Percentiles rank a stretch among this genome's conserved stretches.
Conservation (phyloP, 306 rosid species). For the Casuarina cunninghamiana region DNA sequence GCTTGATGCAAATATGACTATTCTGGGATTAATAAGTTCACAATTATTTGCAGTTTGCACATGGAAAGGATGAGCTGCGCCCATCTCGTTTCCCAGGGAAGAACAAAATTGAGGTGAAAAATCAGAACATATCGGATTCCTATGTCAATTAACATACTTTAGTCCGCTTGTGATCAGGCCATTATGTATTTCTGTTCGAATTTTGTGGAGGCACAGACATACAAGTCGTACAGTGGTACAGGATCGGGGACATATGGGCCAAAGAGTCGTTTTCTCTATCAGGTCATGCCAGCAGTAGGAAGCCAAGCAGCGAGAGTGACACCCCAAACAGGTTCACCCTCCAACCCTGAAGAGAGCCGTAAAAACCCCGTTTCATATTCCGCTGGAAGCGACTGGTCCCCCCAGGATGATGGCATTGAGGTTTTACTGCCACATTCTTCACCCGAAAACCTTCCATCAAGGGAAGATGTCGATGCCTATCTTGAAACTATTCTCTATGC, state of each 20-base stretch:
- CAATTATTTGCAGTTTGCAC: constrained; percentile 46
- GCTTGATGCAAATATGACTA: constrained; percentile 11
- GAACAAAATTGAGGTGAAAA: constrained; percentile 52
- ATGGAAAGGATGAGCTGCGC: constrained; percentile 54
- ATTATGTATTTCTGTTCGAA: constrained; percentile 24
- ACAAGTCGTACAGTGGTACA: constrained; percentile 26
- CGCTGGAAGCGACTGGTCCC: constrained; percentile 56
- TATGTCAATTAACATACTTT: neutral
- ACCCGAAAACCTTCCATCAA: constrained; percentile 30
- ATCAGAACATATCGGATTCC: constrained; percentile 7
- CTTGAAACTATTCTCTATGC: constrained; percentile 34
- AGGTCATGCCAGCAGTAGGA: constrained; percentile 23
- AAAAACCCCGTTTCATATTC: constrained; percentile 1
- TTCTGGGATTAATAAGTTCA: constrained; percentile 19
- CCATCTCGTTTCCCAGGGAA: constrained; percentile 37
- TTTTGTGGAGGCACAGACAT: constrained; percentile 28
- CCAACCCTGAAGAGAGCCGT: constrained; percentile 4
- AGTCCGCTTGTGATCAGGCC: constrained; percentile 9
- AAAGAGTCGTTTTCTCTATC: constrained; percentile 29
- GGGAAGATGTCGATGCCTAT: constrained; percentile 43
- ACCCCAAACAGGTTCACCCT: constrained; percentile 30
- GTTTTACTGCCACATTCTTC: constrained; percentile 39
- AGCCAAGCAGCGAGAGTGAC: constrained; percentile 10
- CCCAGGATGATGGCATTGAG: constrained; percentile 65
- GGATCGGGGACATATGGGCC: constrained; percentile 27